Evolutionary conservation across 2,329 filamentous ascomycete species (phyloP), one percentile per base, ranked within the genome.

Genomic region (Fusarium sp.): DNA sequence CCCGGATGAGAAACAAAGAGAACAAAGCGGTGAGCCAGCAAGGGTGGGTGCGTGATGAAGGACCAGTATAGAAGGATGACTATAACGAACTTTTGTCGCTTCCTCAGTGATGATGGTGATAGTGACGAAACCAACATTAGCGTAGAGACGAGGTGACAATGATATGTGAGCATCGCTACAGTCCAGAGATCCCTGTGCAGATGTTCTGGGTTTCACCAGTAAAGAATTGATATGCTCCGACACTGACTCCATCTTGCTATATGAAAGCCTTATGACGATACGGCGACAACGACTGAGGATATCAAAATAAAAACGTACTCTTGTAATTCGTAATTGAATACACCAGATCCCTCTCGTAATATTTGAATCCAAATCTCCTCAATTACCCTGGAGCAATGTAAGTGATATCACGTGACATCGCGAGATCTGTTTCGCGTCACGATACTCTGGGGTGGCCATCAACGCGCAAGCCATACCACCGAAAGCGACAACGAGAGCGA

Each of bases 341-440:
- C 19, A 19, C 19, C 2, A 19, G 19, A 19, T 19, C 3, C 3
- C 19, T 19, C 29, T 32, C 12, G 6, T 12, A 13, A n/a, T n/a
- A 13, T 32, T 32, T n/a, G 1, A n/a, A 32, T 32, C n/a, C 12
- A 32, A 5, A 13, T 15, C 7, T 26, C 10, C 29, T 19, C 19
- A 19, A 19, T 24, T 44, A 55, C 52, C 52, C 52, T 50, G 12
- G 6, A 35, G 3, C 7, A 2, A 13, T 5, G 8, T 7, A n/a
- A 6, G 2, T 8, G 2, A 2, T 19, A 7, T 50, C 62, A 65
- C 62, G 60, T 65, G 62, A 65, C 39, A 25, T 40, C 62, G 61
- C 57, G 61, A 58, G 34, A 34, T 25, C 28, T 19, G 35, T 28
- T 19, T 49, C 61, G 53, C 53, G 62, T 65, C 61, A 45, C 41